Evolutionary conservation across 2,329 filamentous ascomycete genomes (phyloP).

Genomic region (Rutstroemia sp.): DNA sequence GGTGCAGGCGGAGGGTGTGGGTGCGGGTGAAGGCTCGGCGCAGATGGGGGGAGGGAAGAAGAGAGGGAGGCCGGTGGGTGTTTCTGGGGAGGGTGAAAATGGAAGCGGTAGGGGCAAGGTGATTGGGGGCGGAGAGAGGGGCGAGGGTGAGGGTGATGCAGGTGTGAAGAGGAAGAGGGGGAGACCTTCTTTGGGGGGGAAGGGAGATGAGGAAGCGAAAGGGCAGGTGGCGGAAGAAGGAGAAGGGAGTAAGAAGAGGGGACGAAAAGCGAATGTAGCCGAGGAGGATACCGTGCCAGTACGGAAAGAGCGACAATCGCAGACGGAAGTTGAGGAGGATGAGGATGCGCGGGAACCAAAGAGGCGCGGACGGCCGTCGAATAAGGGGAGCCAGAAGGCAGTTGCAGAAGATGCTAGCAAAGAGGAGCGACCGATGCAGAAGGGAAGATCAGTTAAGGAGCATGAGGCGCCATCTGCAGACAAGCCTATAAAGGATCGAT

Average conservation of each 20-base stretch:
- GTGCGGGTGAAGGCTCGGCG: background rate
- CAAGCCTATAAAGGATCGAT: background rate
- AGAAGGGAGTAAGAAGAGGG: background rate
- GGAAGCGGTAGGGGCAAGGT: too few species aligned
- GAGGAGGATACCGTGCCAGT: background rate
- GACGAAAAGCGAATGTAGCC: background rate
- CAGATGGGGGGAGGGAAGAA: background rate
- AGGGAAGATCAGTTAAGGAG: background rate
- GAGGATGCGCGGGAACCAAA: background rate
- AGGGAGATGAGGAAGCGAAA: background rate
- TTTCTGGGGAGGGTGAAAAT: too few species aligned
- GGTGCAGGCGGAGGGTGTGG: background rate
- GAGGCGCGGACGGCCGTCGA: background rate
- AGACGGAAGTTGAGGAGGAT: background rate
- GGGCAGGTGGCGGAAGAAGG: background rate
- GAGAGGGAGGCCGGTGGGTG: background rate
- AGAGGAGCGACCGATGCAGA: background rate
- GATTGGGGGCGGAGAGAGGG: too few species aligned
- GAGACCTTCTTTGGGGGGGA: background rate
- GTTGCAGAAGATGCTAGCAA: background rate
- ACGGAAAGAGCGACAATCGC: slow-evolving; percentile 3
- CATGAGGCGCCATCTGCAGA: background rate
- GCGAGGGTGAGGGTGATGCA: background rate
- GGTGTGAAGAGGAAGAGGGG: background rate
- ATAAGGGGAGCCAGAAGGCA: background rate